phyloP scores from a whole-genome alignment of 768 basidiomycete genomes.

The Gautieria morchelliformis region DNA sequence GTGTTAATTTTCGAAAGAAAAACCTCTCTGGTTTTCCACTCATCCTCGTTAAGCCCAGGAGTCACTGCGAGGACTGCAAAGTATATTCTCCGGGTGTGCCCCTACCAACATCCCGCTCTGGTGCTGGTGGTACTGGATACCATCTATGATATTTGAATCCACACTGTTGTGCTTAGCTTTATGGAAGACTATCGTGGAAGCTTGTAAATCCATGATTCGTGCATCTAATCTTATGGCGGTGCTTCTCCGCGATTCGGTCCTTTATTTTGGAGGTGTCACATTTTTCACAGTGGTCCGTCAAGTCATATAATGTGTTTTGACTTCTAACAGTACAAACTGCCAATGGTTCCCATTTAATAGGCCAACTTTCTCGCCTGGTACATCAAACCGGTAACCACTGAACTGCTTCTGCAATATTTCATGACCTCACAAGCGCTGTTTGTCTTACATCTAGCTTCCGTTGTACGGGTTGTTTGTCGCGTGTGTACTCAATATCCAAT shows the following conservation, averaged over 20 bases:
- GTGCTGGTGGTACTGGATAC: slow-evolving; percentile 2
- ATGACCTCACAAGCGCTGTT: not conserved
- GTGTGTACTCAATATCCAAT: not conserved
- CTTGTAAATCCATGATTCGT: not conserved
- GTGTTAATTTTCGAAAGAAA: not conserved
- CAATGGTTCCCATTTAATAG: not conserved
- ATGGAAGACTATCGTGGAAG: not conserved
- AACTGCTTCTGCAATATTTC: not conserved
- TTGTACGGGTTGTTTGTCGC: slow-evolving; percentile 1
- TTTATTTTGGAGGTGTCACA: slow-evolving; percentile 4
- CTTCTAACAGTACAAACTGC: not conserved
- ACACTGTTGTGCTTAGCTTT: not conserved
- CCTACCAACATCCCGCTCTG: not conserved
- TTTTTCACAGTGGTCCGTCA: not conserved
- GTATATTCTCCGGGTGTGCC: not conserved
- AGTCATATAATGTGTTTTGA: too few species aligned
- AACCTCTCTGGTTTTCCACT: not conserved
- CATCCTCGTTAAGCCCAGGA: not conserved
- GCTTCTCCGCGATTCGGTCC: not conserved
- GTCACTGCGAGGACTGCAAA: not conserved
- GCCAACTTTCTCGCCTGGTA: not conserved
- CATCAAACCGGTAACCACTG: not conserved
- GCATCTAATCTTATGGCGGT: not conserved
- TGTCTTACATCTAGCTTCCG: not conserved
- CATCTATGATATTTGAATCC: not conserved